A percentile compares a stretch with the other conserved stretches of the same genome.
Evolutionary conservation across 1,139 yeast species (phyloP).

Genomic region (Starmera stellimalicola): DNA sequence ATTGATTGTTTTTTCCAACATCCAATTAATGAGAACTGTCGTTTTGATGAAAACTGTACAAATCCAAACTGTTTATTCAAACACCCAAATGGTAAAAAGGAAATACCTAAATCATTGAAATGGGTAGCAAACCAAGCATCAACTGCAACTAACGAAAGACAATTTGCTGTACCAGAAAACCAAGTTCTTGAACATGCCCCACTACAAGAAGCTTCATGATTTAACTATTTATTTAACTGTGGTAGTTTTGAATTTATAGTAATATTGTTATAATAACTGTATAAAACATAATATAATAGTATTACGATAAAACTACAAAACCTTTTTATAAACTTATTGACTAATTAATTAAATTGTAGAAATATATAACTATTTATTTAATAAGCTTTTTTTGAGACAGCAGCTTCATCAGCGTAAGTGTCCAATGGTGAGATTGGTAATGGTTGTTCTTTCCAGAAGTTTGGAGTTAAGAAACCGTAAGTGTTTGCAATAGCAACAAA

Average conservation of each 20-base stretch:
- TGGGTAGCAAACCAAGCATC: slow-evolving; percentile 17
- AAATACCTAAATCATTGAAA: slow-evolving; percentile 9
- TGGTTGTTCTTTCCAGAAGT: slow-evolving; percentile 89
- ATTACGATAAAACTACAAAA: no score
- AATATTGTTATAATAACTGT: no score
- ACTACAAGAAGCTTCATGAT: slow-evolving; percentile 25
- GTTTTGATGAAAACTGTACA: slow-evolving; percentile 66
- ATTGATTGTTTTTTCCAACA: slow-evolving; percentile 77
- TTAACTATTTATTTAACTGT: neutral
- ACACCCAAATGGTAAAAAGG: slow-evolving; percentile 67
- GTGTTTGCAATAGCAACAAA: slow-evolving; percentile 99
- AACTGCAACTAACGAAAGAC: slow-evolving; percentile 39
- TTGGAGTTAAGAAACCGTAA: slow-evolving; percentile 99
- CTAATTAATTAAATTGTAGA: no score
- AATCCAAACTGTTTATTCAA: slow-evolving; percentile 61
- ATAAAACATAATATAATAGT: no score
- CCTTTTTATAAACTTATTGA: no score
- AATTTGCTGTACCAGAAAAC: slow-evolving; percentile 72
- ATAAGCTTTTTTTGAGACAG: slow-evolving; percentile 67
- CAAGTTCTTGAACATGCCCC: slow-evolving; percentile 70
- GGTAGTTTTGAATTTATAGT: neutral
- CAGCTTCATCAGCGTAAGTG: slow-evolving; percentile 79
- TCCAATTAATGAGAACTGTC: slow-evolving; percentile 71
- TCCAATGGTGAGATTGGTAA: slow-evolving; percentile 92
- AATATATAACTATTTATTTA: slow-evolving; percentile 14